Percentiles rank a stretch among this genome's conserved stretches.
Conservation (phyloP, 805 yeast genomes). For the Debaryomyces hansenii region DNA sequence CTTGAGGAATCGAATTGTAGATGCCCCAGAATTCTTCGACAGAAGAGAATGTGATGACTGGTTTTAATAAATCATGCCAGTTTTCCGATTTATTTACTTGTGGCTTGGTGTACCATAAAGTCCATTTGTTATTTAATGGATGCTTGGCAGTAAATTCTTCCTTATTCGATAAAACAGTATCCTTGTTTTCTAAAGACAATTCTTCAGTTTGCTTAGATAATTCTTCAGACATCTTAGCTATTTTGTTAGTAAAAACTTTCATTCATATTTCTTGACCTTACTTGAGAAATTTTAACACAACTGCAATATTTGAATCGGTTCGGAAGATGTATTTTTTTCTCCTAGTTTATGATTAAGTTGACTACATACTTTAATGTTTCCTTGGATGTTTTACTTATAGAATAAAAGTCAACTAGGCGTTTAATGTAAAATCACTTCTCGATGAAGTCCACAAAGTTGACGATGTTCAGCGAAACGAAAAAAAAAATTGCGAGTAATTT, state of each 20-base stretch:
- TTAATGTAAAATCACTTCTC: neutral
- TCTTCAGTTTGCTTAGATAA: constrained; percentile 45
- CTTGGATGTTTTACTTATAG: neutral
- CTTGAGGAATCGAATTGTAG: constrained; percentile 88
- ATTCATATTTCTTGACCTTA: neutral
- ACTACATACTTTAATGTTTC: neutral
- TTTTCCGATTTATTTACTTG: constrained; percentile 73
- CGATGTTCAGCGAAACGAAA: constrained; percentile 10
- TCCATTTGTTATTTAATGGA: constrained; percentile 89
- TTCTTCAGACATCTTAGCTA: constrained; percentile 42
- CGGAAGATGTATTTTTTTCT: too few species aligned
- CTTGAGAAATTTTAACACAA: too few species aligned
- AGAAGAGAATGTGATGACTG: constrained; percentile 87
- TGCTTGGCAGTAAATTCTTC: constrained; percentile 77
- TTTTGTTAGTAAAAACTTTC: constrained; percentile 3
- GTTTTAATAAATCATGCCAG: constrained; percentile 91
- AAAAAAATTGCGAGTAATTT: constrained; percentile 6
- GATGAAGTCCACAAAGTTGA: constrained; percentile 10
- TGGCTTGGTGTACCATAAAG: constrained; percentile 97
- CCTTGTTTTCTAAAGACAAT: constrained; percentile 37
- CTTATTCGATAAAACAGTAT: constrained; percentile 58
- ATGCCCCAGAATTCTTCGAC: constrained; percentile 99
- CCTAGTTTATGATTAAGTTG: too few species aligned
- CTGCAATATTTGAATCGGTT: too few species aligned
- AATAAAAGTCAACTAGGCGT: neutral